Conservation (phyloP, 441 rosid genomes). For the Croton laevigatus region DNA sequence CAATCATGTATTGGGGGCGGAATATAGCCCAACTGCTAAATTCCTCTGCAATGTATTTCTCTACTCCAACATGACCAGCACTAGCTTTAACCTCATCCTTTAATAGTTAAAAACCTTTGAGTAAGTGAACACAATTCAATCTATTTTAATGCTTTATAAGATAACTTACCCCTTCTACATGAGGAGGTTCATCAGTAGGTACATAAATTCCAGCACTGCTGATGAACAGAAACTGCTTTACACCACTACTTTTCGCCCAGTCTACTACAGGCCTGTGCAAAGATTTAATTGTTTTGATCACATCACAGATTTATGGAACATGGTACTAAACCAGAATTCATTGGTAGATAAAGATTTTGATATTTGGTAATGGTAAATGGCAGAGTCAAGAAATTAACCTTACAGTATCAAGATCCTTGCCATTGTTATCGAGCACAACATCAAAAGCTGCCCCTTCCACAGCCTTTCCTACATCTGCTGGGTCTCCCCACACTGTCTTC, state of each 20-base stretch:
- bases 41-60: slow-evolving; percentile 69
- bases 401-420: slow-evolving; percentile 79
- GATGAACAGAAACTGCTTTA: slow-evolving; percentile 76
- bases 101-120: slow-evolving; percentile 15
- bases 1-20: slow-evolving; percentile 94
- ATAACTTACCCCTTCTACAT: slow-evolving; percentile 73
- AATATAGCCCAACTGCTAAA: slow-evolving; percentile 61
- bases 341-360: not conserved
- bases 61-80: slow-evolving; percentile 82
- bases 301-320: not conserved
- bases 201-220: slow-evolving; percentile 95
- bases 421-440: slow-evolving; percentile 89
- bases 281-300: not conserved
- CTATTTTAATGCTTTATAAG: slow-evolving; percentile 2
- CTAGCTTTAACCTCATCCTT: slow-evolving; percentile 79
- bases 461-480: slow-evolving; percentile 60
- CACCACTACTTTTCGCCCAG: slow-evolving; percentile 84
- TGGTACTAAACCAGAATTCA: too few species aligned
- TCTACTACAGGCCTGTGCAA: slow-evolving; percentile 67
- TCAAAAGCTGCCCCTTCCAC: slow-evolving; percentile 67
- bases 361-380: not conserved
- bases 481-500: slow-evolving; percentile 84
- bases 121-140: not conserved
- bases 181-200: slow-evolving; percentile 89
- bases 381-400: slow-evolving; percentile 38